Evolutionary conservation across 2,329 filamentous ascomycete genomes (phyloP).

Genomic region (Chrysoporthe puriensis): DNA sequence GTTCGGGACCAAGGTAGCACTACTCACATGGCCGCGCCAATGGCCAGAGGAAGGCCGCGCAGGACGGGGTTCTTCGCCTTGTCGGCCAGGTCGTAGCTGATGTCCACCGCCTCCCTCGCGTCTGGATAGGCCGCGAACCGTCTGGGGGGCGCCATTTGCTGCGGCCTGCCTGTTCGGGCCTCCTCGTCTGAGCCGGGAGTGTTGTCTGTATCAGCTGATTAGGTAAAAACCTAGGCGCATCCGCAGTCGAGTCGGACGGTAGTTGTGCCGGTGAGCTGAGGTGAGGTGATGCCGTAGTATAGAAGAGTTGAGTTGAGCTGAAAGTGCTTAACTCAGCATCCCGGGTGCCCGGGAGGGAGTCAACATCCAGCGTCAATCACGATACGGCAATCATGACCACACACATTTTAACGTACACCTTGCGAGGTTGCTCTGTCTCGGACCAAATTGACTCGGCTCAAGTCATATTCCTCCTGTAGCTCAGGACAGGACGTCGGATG

Average conservation of each 20-base stretch:
- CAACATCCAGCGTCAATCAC: background rate
- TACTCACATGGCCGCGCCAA: conserved; percentile 46
- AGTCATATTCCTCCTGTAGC: no score
- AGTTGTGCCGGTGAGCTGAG: background rate
- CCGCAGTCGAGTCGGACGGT: background rate
- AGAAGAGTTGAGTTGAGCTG: background rate
- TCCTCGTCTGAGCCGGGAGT: no score
- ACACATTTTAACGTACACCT: no score
- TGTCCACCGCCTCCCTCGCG: conserved; percentile 42
- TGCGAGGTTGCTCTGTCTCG: no score
- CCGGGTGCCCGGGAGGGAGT: background rate
- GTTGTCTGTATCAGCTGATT: background rate
- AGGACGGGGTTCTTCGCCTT: conserved; percentile 70
- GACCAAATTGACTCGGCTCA: no score
- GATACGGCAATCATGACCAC: no score
- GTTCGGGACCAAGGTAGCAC: background rate
- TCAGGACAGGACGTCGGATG: no score
- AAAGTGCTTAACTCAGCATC: background rate
- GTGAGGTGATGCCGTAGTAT: background rate
- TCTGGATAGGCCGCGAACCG: conserved; percentile 50
- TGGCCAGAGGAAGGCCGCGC: conserved; percentile 65
- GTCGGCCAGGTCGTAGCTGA: conserved; percentile 35
- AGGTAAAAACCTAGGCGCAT: background rate
- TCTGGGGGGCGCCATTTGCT: conserved; percentile 22
- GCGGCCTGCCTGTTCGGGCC: background rate